Evolutionary conservation across 2,329 filamentous ascomycete genomes (phyloP).

Genomic region (Eutypella sp.): DNA sequence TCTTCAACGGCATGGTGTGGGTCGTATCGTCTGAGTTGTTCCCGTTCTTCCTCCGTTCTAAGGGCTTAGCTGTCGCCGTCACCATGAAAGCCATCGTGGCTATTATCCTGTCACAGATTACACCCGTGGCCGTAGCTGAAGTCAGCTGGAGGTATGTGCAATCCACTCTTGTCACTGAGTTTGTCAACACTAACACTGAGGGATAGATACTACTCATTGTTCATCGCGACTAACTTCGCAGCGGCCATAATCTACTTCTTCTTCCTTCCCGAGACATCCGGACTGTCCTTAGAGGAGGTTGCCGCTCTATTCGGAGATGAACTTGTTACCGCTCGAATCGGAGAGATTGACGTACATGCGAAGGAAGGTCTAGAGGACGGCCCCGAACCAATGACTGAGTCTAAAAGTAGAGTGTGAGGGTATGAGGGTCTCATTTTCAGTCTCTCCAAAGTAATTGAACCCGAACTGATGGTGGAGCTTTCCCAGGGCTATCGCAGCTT

Average conservation of each 20-base stretch:
- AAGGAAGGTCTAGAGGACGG: too few species aligned
- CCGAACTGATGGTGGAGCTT: too few species aligned
- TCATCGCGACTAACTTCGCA: slow-evolving; percentile 26
- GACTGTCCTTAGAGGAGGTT: slow-evolving; percentile 19
- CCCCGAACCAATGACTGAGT: too few species aligned
- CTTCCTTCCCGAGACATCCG: slow-evolving; percentile 13
- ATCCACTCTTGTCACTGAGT: too few species aligned
- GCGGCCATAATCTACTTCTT: slow-evolving; percentile 31
- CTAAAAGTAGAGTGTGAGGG: too few species aligned
- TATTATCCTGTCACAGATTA: slow-evolving; percentile 27
- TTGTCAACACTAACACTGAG: too few species aligned
- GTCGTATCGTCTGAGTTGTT: slow-evolving; percentile 30
- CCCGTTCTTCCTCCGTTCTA: slow-evolving; percentile 25
- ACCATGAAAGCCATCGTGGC: slow-evolving; percentile 24
- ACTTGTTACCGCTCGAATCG: slow-evolving; percentile 1
- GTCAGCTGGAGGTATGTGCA: slow-evolving; percentile 27
- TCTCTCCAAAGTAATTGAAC: too few species aligned
- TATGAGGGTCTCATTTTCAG: too few species aligned
- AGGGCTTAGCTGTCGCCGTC: slow-evolving; percentile 26
- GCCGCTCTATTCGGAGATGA: slow-evolving; percentile 22
- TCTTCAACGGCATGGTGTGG: slow-evolving; percentile 33
- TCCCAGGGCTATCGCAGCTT: too few species aligned
- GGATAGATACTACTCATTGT: slow-evolving; percentile 30
- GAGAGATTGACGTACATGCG: slow-evolving; percentile 2
- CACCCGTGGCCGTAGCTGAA: slow-evolving; percentile 28